A percentile compares a stretch with the other conserved stretches of the same genome.
Conservation (phyloP, 2,329 filamentous ascomycete genomes). For the Colletotrichum incanum region DNA sequence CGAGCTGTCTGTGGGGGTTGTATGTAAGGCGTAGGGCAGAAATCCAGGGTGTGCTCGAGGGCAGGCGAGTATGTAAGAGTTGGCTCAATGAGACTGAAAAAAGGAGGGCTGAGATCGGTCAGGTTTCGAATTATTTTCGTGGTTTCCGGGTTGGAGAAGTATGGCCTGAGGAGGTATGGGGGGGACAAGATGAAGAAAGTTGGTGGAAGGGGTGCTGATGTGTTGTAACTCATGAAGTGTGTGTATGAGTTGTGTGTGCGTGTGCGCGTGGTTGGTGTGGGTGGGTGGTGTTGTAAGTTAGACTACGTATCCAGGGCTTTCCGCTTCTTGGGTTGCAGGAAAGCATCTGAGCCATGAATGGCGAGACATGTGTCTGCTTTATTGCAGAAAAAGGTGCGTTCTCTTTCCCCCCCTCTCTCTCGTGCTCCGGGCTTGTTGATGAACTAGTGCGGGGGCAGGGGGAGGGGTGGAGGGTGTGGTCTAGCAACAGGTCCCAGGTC, state of each 20-base stretch:
- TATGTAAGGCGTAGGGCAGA: constrained; percentile 44
- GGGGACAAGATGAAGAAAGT: constrained; percentile 44
- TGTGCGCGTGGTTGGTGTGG: constrained; percentile 45
- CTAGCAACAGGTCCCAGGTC: constrained; percentile 34
- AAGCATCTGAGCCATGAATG: constrained; percentile 65
- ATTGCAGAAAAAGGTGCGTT: constrained; percentile 65
- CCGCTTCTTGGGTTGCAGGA: constrained; percentile 57
- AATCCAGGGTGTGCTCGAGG: constrained; percentile 38
- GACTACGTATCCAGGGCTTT: constrained; percentile 63
- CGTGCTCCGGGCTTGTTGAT: constrained; percentile 29
- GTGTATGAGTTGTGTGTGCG: constrained; percentile 42
- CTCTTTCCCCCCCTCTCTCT: background rate
- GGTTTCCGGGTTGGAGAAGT: constrained; percentile 30
- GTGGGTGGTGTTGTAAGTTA: constrained; percentile 60
- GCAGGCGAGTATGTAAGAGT: constrained; percentile 32
- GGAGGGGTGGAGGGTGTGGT: constrained; percentile 37
- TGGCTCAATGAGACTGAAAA: constrained; percentile 28
- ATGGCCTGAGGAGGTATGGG: constrained; percentile 33
- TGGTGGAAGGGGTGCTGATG: constrained; percentile 43
- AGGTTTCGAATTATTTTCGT: constrained; percentile 24
- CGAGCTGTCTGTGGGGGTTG: constrained; percentile 28
- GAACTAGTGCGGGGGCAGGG: constrained; percentile 42
- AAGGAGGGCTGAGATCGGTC: constrained; percentile 29
- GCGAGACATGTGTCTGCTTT: constrained; percentile 75
- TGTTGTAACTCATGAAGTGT: constrained; percentile 41